phyloP scores from a whole-genome alignment of 305 asterid species.

The Andrographis paniculata region DNA sequence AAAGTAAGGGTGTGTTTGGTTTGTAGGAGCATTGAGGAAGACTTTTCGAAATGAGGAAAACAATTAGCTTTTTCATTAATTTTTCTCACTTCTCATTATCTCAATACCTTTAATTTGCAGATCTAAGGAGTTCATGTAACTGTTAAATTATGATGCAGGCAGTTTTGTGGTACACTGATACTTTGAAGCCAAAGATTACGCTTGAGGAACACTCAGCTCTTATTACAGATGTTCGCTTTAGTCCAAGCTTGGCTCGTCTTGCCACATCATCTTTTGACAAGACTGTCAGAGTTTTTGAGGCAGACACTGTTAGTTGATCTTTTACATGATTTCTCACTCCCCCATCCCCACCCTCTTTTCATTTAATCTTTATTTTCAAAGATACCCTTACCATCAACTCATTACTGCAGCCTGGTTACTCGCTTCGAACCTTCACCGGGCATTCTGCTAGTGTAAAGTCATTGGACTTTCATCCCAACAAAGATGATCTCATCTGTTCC shows the following conservation, averaged over 20 bases:
- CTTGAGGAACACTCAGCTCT: conserved; percentile 83
- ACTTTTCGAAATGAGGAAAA: background rate
- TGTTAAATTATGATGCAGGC: conserved; percentile 44
- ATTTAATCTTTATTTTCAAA: background rate
- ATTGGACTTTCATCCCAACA: too few relatives aligned
- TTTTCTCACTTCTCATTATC: conserved; percentile 5
- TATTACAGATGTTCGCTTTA: conserved; percentile 92
- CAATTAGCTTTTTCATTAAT: background rate
- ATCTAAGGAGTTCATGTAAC: conserved; percentile 7
- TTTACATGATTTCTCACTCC: background rate
- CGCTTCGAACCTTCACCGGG: conserved; percentile 85
- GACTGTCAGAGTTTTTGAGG: conserved; percentile 96
- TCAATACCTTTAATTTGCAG: conserved; percentile 6
- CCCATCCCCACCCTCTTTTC: conserved; percentile 3
- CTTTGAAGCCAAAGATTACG: conserved; percentile 65
- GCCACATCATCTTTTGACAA: conserved; percentile 97
- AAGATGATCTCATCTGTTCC: conserved; percentile 89
- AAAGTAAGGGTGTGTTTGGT: conserved; percentile 56
- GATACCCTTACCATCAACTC: conserved; percentile 4
- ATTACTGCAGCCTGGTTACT: conserved; percentile 58
- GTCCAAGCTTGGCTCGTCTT: conserved; percentile 94
- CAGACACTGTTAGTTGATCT: conserved; percentile 62
- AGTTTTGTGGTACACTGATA: conserved; percentile 74
- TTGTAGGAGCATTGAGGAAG: conserved; percentile 15
- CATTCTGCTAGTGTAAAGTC: conserved; percentile 90